phyloP scores from a whole-genome alignment of 1,284 basidiomycete species.

The Chiua sp. region DNA sequence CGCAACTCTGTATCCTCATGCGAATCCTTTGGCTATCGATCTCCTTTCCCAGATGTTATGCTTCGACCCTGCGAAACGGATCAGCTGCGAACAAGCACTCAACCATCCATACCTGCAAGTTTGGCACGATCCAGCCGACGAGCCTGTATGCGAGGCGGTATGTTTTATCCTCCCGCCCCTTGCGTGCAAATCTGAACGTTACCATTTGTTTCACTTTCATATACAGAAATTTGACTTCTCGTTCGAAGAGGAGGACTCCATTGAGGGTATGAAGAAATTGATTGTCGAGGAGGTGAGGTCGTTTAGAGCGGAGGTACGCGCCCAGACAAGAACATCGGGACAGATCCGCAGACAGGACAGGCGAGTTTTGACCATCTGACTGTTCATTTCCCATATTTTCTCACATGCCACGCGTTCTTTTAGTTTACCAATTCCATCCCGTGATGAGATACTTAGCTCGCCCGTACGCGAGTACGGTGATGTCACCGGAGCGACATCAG shows the following conservation, averaged over 20 bases:
- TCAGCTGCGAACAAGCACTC: slow-evolving; percentile 95
- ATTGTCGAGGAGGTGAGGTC: slow-evolving; percentile 93
- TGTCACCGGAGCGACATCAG: slow-evolving; percentile 69
- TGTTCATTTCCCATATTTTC: not conserved
- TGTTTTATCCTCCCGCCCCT: slow-evolving; percentile 31
- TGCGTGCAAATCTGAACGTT: not conserved
- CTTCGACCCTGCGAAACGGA: slow-evolving; percentile 96
- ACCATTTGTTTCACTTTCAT: slow-evolving; percentile 4
- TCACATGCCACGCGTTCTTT: slow-evolving; percentile 6
- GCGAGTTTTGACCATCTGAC: slow-evolving; percentile 39
- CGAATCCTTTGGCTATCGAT: slow-evolving; percentile 94
- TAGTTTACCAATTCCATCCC: slow-evolving; percentile 76
- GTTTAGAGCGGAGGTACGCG: slow-evolving; percentile 88
- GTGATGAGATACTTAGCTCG: slow-evolving; percentile 81
- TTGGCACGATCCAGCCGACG: slow-evolving; percentile 95
- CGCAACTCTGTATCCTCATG: slow-evolving; percentile 89
- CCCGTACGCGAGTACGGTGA: slow-evolving; percentile 74
- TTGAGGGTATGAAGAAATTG: slow-evolving; percentile 96
- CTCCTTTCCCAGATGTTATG: slow-evolving; percentile 91
- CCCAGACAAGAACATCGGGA: slow-evolving; percentile 70
- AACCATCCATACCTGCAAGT: slow-evolving; percentile 94
- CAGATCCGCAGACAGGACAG: slow-evolving; percentile 77
- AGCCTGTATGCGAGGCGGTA: slow-evolving; percentile 79
- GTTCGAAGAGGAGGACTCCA: slow-evolving; percentile 97
- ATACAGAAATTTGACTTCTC: slow-evolving; percentile 91